A percentile compares a stretch with the other conserved stretches of the same genome.
phyloP scores from a whole-genome alignment of 768 basidiomycete genomes.

The Dentipellis sp. region DNA sequence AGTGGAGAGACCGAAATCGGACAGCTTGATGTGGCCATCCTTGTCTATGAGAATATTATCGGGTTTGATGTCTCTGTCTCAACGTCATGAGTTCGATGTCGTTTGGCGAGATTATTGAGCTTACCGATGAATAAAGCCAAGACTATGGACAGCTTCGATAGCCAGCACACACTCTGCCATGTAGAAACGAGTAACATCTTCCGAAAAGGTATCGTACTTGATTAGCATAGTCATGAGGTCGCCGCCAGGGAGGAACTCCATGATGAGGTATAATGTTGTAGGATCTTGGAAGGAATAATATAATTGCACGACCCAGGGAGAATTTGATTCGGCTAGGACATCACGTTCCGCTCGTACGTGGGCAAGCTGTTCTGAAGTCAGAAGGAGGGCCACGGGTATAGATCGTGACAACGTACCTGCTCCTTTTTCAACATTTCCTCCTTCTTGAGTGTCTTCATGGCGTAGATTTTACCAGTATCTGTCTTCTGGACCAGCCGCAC shows the following conservation, averaged over 20 bases:
- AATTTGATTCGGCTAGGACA: slow-evolving; percentile 91
- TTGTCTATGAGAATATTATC: slow-evolving; percentile 99
- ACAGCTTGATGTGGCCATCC: slow-evolving; percentile 94
- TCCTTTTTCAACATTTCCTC: slow-evolving; percentile 99
- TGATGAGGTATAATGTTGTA: slow-evolving; percentile 88
- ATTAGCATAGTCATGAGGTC: slow-evolving; percentile 99
- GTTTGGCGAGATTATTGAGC: slow-evolving; percentile 17
- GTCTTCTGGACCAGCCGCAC: slow-evolving; percentile 94
- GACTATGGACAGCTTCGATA: slow-evolving; percentile 93
- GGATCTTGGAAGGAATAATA: slow-evolving; percentile 98
- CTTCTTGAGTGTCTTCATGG: slow-evolving; percentile 97
- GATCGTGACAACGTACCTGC: slow-evolving; percentile 49
- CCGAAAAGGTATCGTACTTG: slow-evolving; percentile 98
- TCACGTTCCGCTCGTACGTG: slow-evolving; percentile 98
- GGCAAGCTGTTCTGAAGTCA: slow-evolving; percentile 55
- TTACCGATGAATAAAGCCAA: slow-evolving; percentile 96
- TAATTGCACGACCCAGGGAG: slow-evolving; percentile 92
- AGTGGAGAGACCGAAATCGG: slow-evolving; percentile 98
- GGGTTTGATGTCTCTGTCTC: slow-evolving; percentile 88
- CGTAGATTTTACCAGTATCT: slow-evolving; percentile 97
- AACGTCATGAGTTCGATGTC: slow-evolving; percentile 3
- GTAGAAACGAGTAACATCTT: slow-evolving; percentile 97
- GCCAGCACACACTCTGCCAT: slow-evolving; percentile 98
- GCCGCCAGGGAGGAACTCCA: slow-evolving; percentile 98
- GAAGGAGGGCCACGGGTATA: not conserved